Conservation (phyloP, 495 filamentous ascomycete species). For the Parathielavia appendiculata region DNA sequence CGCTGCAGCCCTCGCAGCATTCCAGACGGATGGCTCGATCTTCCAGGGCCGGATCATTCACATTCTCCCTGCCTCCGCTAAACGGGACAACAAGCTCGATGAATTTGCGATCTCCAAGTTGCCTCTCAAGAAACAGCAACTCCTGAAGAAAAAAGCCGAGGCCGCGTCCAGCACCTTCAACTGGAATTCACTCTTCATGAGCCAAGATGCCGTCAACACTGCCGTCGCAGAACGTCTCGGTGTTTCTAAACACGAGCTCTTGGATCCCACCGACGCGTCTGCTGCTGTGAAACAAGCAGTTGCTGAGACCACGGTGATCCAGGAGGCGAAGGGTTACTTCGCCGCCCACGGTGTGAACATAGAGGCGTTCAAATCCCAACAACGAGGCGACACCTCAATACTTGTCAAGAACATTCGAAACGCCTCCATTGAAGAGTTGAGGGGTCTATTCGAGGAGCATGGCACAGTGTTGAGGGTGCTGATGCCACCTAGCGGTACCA, state of each 20-base stretch:
- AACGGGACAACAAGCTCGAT: constrained; percentile 74
- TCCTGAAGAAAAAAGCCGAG: constrained; percentile 75
- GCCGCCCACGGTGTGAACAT: constrained; percentile 80
- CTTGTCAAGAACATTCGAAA: constrained; percentile 93
- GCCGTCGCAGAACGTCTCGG: constrained; percentile 82
- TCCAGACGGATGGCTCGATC: constrained; percentile 69
- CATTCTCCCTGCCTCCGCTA: constrained; percentile 73
- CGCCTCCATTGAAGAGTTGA: constrained; percentile 63
- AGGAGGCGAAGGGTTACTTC: constrained; percentile 93
- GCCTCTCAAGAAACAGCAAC: constrained; percentile 87
- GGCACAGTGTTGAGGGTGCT: constrained; percentile 71
- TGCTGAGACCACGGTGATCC: constrained; percentile 92
- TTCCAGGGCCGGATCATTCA: constrained; percentile 92
- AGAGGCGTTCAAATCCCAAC: constrained; percentile 75
- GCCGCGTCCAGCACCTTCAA: constrained; percentile 75
- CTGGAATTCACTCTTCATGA: constrained; percentile 99
- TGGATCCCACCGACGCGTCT: constrained; percentile 90
- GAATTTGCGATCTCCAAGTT: constrained; percentile 83
- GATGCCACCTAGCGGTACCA: constrained; percentile 88
- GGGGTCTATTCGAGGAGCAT: constrained; percentile 61
- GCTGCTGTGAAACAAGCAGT: constrained; percentile 94
- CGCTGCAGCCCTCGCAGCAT: constrained; percentile 69
- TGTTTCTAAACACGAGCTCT: constrained; percentile 78
- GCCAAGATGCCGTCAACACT: constrained; percentile 90
- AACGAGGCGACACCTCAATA: constrained; percentile 81